Conservation (phyloP, 2,329 filamentous ascomycete genomes). For the Trichoderma sp. region DNA sequence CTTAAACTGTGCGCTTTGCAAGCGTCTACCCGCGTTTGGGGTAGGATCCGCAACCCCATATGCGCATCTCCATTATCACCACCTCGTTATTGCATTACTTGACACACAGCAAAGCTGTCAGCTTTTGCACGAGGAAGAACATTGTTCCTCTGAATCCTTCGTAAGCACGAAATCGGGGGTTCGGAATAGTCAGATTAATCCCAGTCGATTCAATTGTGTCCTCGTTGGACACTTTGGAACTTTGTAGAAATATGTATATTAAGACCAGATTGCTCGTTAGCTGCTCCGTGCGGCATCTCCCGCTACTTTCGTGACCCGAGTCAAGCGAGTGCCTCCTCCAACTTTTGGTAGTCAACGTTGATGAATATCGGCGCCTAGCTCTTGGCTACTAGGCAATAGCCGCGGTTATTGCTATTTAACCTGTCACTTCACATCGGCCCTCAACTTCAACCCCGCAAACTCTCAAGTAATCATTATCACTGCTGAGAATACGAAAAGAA, state of each 20-base stretch:
- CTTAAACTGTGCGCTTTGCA: neutral
- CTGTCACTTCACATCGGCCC: constrained; percentile 2
- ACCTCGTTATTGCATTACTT: neutral
- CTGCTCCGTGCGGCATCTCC: neutral
- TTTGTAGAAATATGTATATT: neutral
- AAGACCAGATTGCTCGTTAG: neutral
- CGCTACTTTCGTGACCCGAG: neutral
- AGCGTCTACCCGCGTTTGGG: neutral
- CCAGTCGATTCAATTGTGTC: neutral
- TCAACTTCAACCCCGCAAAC: constrained; percentile 23
- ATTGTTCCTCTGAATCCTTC: neutral
- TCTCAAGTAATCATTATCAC: neutral
- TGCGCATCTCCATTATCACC: neutral
- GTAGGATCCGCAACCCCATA: neutral
- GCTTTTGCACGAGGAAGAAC: neutral
- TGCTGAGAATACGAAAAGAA: neutral
- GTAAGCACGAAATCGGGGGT: neutral
- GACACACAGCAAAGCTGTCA: neutral
- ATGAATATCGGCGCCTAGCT: neutral
- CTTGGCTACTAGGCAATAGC: neutral
- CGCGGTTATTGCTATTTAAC: neutral
- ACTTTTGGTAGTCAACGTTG: neutral
- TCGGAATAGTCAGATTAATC: neutral
- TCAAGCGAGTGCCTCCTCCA: neutral
- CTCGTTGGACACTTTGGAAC: neutral